Conservation (phyloP, 192 early-diverging fungal genomes). For the Backusella macrospora region DNA sequence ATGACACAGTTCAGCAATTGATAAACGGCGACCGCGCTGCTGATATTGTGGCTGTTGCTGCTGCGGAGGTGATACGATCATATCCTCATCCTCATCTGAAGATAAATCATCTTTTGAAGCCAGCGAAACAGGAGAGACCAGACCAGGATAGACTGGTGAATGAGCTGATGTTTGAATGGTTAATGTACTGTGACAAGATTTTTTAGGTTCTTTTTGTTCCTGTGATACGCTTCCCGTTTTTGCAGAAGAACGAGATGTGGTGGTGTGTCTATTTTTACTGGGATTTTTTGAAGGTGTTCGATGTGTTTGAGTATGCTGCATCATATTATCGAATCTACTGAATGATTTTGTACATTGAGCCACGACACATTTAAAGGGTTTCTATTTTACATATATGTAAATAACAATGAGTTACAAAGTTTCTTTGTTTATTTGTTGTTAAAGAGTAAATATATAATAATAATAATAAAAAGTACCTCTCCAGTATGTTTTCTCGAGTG, state of each 20-base stretch:
- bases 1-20: slow-evolving; percentile 37
- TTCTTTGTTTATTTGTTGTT: neutral
- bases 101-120: neutral
- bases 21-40: slow-evolving; percentile 17
- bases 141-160: neutral
- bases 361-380: slow-evolving; percentile 75
- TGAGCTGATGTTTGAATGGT: neutral
- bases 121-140: slow-evolving; percentile 14
- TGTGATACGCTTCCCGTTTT: neutral
- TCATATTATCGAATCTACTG: slow-evolving; percentile 82
- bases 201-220: neutral
- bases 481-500: slow-evolving; percentile 51
- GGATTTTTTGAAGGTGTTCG: slow-evolving; percentile 32
- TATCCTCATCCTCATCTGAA: neutral
- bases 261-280: neutral
- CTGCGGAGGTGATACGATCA: neutral
- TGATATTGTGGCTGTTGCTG: neutral
- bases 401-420: neutral
- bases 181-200: neutral
- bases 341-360: slow-evolving; percentile 67
- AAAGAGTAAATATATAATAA: neutral
- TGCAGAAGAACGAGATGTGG: neutral
- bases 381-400: slow-evolving; percentile 38
- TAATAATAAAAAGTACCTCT: slow-evolving; percentile 29
- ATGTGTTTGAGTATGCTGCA: slow-evolving; percentile 81